These are phyloP conservation scores for Penicillium steckii DNA, from an alignment of 495 filamentous ascomycete species.

Conservation along the genomic window DNA sequence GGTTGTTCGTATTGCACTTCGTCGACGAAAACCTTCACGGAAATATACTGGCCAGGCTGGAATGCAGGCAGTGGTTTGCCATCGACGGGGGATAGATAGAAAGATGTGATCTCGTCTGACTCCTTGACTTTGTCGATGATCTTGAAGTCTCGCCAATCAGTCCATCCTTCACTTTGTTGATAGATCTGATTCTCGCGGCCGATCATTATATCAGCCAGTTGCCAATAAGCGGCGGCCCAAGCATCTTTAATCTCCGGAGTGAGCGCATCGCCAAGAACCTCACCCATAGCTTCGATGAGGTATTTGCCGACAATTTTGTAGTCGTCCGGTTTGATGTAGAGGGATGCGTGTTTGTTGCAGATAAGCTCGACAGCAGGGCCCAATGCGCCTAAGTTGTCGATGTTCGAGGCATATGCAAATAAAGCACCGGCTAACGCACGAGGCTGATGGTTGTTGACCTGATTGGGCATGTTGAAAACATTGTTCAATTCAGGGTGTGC, in stretches of 20 bases:
- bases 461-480: conserved; percentile 67
- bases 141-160: conserved; percentile 64
- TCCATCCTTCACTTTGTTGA: conserved; percentile 55
- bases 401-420: conserved; percentile 67
- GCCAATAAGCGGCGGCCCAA: conserved; percentile 69
- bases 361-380: conserved; percentile 66
- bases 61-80: conserved; percentile 56
- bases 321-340: conserved; percentile 65
- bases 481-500: conserved; percentile 61
- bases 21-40: conserved; percentile 56
- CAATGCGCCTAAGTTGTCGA: conserved; percentile 66
- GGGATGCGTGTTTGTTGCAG: conserved; percentile 71
- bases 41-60: conserved; percentile 70
- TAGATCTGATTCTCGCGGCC: conserved; percentile 61
- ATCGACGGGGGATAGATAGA: conserved; percentile 69
- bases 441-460: conserved; percentile 62
- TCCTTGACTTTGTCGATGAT: conserved; percentile 62
- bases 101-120: conserved; percentile 64
- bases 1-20: conserved; percentile 58
- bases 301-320: conserved; percentile 68
- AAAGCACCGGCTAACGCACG: conserved; percentile 64
- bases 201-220: conserved; percentile 71
- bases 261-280: conserved; percentile 64
- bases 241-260: conserved; percentile 66
- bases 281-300: conserved; percentile 65